These are phyloP conservation scores for Colletotrichum falcatum DNA, from an alignment of 2,329 filamentous ascomycete genomes.

Conservation along the genomic window DNA sequence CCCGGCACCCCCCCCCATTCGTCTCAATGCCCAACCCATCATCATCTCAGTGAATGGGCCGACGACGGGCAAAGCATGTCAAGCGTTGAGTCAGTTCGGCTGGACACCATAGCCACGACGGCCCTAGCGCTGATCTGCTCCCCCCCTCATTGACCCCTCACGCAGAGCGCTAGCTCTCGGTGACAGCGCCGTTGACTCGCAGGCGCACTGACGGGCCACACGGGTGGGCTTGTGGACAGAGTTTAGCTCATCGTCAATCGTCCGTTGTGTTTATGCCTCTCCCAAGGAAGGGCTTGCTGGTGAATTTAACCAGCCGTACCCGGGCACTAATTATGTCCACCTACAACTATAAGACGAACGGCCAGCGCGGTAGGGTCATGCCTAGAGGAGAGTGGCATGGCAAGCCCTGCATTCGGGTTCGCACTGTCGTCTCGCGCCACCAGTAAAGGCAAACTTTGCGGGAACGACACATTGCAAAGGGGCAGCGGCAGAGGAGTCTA, in stretches of 20 bases:
- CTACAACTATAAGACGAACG: constrained; percentile 35
- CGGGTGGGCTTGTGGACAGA: constrained; percentile 24
- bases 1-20: constrained; percentile 3
- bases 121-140: constrained; percentile 33
- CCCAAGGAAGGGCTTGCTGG: constrained; percentile 37
- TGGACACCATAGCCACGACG: constrained; percentile 28
- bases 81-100: constrained; percentile 39
- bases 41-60: constrained; percentile 22
- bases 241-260: constrained; percentile 34
- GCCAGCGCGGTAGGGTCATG: constrained; percentile 24
- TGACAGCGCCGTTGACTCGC: constrained; percentile 40
- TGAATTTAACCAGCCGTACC: constrained; percentile 12
- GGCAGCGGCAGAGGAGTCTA: background rate
- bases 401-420: constrained; percentile 20
- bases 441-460: background rate
- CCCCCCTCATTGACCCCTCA: constrained; percentile 19
- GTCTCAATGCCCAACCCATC: constrained; percentile 12
- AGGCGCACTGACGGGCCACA: constrained; percentile 36
- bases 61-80: constrained; percentile 27
- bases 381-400: constrained; percentile 22
- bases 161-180: constrained; percentile 4
- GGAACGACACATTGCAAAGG: background rate
- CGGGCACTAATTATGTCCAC: background rate
- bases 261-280: constrained; percentile 8
- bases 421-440: background rate